Conservation (phyloP, 345 rosid genomes). For the Cardamine occulta region DNA sequence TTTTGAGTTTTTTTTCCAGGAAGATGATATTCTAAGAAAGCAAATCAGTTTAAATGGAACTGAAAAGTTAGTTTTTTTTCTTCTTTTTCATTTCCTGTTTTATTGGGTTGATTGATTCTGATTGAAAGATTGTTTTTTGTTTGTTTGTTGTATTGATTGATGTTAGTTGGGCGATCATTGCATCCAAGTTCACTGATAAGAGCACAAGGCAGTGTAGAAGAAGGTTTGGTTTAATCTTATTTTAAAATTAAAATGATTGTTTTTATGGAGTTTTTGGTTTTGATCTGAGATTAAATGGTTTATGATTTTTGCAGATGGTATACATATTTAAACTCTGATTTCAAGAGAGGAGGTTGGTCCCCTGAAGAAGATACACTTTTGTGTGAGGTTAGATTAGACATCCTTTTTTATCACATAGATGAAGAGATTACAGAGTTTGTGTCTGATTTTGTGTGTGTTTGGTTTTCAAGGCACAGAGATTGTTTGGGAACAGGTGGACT, state of each 20-base stretch:
- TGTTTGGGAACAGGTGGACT: conserved; percentile 98
- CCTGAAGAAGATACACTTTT: conserved; percentile 94
- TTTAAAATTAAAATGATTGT: background rate
- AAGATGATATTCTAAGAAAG: conserved; percentile 88
- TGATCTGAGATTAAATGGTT: conserved; percentile 39
- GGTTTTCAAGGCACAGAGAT: conserved; percentile 77
- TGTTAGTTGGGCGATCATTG: conserved; percentile 88
- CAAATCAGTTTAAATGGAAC: conserved; percentile 85
- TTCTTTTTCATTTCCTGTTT: background rate
- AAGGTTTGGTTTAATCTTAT: conserved; percentile 56
- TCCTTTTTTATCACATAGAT: background rate
- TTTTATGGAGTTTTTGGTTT: background rate
- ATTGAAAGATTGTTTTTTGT: background rate
- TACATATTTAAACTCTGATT: conserved; percentile 92
- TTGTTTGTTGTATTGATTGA: conserved; percentile 35
- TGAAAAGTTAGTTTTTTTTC: conserved; percentile 62
- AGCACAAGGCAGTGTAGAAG: conserved; percentile 97
- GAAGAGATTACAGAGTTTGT: background rate
- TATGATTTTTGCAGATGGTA: conserved; percentile 70
- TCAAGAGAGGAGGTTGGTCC: conserved; percentile 99
- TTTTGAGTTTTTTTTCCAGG: conserved; percentile 54
- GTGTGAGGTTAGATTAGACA: conserved; percentile 72
- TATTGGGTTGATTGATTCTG: conserved; percentile 29
- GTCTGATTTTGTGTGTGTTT: conserved; percentile 30
- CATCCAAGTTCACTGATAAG: conserved; percentile 88